A percentile compares a stretch with the other conserved stretches of the same genome.
phyloP scores from a whole-genome alignment of 345 rosid genomes.

The Corchorus capsularis region DNA sequence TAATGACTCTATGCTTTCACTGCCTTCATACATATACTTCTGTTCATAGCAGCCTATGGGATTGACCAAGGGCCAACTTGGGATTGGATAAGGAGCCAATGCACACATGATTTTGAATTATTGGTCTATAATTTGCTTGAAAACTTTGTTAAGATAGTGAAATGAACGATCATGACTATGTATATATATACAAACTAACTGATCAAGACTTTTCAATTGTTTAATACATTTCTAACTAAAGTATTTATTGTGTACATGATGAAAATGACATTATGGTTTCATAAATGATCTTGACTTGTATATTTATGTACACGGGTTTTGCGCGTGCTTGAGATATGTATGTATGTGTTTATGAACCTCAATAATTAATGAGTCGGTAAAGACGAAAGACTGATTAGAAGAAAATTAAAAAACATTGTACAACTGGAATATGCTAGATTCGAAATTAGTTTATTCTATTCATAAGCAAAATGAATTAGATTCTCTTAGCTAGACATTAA shows the following conservation, averaged over 20 bases:
- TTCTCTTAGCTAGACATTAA: too few relatives aligned
- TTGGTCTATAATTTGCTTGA: background rate
- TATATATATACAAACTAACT: background rate
- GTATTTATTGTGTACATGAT: background rate
- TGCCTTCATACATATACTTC: background rate
- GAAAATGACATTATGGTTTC: background rate
- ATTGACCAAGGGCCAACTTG: constrained; percentile 1
- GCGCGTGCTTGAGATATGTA: too few relatives aligned
- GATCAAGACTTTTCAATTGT: background rate
- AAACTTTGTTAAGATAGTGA: background rate
- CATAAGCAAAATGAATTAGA: too few relatives aligned
- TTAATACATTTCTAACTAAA: background rate
- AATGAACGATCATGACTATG: constrained; percentile 8
- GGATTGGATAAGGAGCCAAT: constrained; percentile 10
- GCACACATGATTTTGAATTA: constrained; percentile 2
- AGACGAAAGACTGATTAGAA: too few relatives aligned
- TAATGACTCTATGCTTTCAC: background rate
- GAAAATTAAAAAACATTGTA: too few relatives aligned
- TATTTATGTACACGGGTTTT: too few relatives aligned
- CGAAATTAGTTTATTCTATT: too few relatives aligned
- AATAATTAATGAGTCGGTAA: too few relatives aligned
- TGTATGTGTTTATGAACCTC: too few relatives aligned
- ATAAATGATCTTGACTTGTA: too few relatives aligned
- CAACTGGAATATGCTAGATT: too few relatives aligned
- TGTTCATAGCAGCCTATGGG: constrained; percentile 5